Evolutionary conservation across 2,329 filamentous ascomycete genomes (phyloP).

Genomic region (Lachnellula subtilissima): DNA sequence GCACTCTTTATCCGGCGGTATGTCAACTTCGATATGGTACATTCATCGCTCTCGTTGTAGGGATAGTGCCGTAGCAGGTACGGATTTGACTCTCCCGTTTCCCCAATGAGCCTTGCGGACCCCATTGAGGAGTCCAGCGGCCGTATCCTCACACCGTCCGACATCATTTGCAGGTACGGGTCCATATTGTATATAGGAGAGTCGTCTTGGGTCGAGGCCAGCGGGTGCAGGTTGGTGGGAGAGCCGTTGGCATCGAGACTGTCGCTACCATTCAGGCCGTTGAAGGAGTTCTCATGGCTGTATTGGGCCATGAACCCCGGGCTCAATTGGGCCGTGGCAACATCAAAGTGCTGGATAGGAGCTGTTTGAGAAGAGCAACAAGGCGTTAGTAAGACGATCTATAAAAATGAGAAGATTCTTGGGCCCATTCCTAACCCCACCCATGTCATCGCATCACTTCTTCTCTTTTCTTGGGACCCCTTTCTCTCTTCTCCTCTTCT

Average conservation of each 20-base stretch:
- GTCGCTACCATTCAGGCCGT: constrained; percentile 23
- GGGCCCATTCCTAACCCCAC: background rate
- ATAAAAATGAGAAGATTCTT: background rate
- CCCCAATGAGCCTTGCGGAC: constrained; percentile 30
- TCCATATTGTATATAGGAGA: constrained; percentile 26
- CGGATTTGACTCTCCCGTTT: constrained; percentile 31
- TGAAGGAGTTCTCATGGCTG: constrained; percentile 23
- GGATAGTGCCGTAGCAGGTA: constrained; percentile 28
- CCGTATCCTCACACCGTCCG: constrained; percentile 19
- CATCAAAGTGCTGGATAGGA: constrained; percentile 24
- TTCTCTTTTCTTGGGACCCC: too few species aligned
- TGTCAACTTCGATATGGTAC: constrained; percentile 30
- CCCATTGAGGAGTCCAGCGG: constrained; percentile 26
- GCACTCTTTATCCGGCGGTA: constrained; percentile 27
- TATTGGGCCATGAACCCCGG: constrained; percentile 27
- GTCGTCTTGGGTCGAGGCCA: constrained; percentile 21
- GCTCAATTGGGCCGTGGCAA: constrained; percentile 22
- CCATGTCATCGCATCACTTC: background rate
- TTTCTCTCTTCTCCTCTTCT: background rate
- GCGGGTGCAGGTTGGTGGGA: constrained; percentile 22
- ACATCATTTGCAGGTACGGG: constrained; percentile 25
- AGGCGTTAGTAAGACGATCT: constrained; percentile 11
- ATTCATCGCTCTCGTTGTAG: constrained; percentile 31
- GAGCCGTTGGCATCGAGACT: constrained; percentile 17
- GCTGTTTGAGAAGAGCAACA: constrained; percentile 8